Conservation (phyloP, 2,329 filamentous ascomycete genomes). For the Pseudogymnoascus verrucosus region DNA sequence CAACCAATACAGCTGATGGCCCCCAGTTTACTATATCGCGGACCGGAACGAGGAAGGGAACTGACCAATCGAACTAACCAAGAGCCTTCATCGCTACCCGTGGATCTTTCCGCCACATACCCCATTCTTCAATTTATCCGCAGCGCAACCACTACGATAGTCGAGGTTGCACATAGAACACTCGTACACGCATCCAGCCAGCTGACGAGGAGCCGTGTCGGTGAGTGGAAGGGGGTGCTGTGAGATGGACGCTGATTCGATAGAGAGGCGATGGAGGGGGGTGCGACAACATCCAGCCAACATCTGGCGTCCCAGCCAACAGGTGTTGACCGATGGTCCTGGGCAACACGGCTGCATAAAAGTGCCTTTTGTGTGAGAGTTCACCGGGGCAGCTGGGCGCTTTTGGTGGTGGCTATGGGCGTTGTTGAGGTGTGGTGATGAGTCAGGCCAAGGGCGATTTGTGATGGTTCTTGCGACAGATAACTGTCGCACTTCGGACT, state of each 20-base stretch:
- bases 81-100: neutral
- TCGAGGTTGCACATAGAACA: neutral
- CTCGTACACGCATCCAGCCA: neutral
- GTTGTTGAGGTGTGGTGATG: neutral
- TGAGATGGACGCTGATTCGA: neutral
- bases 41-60: neutral
- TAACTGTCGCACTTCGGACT: neutral
- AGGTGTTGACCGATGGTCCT: neutral
- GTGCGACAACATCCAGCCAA: neutral
- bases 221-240: neutral
- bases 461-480: neutral
- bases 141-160: neutral
- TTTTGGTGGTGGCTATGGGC: constrained; percentile 1
- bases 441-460: neutral
- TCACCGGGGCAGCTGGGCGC: neutral
- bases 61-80: neutral
- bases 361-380: neutral
- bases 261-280: neutral
- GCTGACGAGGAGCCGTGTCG: neutral
- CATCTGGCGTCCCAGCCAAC: neutral
- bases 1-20: neutral
- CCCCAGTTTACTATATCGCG: neutral
- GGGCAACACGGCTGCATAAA: neutral
- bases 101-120: neutral
- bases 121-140: neutral